A percentile compares a stretch with the other conserved stretches of the same genome.
Conservation (phyloP, 768 basidiomycete species). For the Pleurotus tuber-regium region DNA sequence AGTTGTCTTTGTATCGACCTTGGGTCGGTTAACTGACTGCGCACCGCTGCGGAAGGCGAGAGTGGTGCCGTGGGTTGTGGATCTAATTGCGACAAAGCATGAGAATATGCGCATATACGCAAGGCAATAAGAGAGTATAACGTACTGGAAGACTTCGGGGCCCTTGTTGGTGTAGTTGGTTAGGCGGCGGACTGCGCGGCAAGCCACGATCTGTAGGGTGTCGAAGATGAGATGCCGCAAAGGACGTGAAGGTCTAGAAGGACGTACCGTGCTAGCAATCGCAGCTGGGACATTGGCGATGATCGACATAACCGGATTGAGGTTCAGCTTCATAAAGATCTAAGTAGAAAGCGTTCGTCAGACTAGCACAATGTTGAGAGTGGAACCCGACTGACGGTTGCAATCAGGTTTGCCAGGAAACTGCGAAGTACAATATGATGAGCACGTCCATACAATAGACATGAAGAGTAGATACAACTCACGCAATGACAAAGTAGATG, state of each 20-base stretch:
- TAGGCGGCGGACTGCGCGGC: slow-evolving; percentile 60
- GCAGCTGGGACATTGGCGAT: slow-evolving; percentile 56
- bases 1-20: slow-evolving; percentile 27
- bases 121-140: slow-evolving; percentile 10
- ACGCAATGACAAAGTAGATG: slow-evolving; percentile 73
- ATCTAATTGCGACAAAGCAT: no score
- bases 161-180: slow-evolving; percentile 52
- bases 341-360: slow-evolving; percentile 15
- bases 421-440: slow-evolving; percentile 31
- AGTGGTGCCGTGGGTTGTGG: slow-evolving; percentile 50
- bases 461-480: slow-evolving; percentile 22
- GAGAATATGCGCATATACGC: no score
- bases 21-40: slow-evolving; percentile 28
- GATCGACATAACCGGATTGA: slow-evolving; percentile 54
- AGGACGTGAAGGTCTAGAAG: not conserved
- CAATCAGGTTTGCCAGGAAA: slow-evolving; percentile 65
- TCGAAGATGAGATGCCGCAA: not conserved
- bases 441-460: slow-evolving; percentile 1
- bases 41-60: slow-evolving; percentile 55
- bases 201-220: slow-evolving; percentile 52
- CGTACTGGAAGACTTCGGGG: slow-evolving; percentile 55
- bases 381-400: slow-evolving; percentile 31
- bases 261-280: slow-evolving; percentile 56
- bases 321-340: slow-evolving; percentile 50
- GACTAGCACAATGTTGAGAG: not conserved